These are phyloP conservation scores for Salinomyces thailandicus DNA, from an alignment of 2,329 filamentous ascomycete species.

Conservation along the genomic window DNA sequence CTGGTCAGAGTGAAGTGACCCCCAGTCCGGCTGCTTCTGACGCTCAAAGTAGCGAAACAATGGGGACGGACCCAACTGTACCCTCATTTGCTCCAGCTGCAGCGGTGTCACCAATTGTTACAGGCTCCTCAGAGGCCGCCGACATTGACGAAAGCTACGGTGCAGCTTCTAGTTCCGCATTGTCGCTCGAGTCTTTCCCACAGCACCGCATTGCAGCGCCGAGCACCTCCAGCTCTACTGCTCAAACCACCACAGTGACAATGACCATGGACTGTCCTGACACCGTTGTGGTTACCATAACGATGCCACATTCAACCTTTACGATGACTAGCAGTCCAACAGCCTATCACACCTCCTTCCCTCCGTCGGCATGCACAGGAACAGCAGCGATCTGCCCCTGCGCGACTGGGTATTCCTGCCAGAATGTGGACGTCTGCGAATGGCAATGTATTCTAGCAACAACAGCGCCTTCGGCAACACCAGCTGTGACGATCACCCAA, in stretches of 20 bases:
- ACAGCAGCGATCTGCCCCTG: slow-evolving; percentile 14
- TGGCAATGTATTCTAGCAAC: slow-evolving; percentile 10
- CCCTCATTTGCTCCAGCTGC: no score
- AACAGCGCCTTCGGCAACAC: background rate
- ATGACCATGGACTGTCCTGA: slow-evolving; percentile 12
- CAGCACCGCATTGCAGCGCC: background rate
- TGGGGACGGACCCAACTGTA: no score
- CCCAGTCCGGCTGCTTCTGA: no score
- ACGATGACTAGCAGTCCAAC: slow-evolving; percentile 4
- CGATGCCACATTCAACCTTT: background rate
- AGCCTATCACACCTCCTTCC: slow-evolving; percentile 8
- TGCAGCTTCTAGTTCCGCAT: no score
- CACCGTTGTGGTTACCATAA: slow-evolving; percentile 1
- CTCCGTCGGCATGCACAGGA: slow-evolving; percentile 11
- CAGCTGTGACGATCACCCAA: background rate
- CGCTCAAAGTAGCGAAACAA: no score
- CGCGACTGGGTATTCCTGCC: slow-evolving; percentile 11
- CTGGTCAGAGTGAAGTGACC: no score
- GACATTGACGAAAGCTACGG: no score
- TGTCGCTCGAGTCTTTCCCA: background rate
- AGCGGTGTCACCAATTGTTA: no score
- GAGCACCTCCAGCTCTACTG: background rate
- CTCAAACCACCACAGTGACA: slow-evolving; percentile 9
- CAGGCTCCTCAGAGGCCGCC: no score
- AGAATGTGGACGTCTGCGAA: slow-evolving; percentile 11